Evolutionary conservation across 306 rosid species (phyloP).

Genomic region (Vachellia collinsii): DNA sequence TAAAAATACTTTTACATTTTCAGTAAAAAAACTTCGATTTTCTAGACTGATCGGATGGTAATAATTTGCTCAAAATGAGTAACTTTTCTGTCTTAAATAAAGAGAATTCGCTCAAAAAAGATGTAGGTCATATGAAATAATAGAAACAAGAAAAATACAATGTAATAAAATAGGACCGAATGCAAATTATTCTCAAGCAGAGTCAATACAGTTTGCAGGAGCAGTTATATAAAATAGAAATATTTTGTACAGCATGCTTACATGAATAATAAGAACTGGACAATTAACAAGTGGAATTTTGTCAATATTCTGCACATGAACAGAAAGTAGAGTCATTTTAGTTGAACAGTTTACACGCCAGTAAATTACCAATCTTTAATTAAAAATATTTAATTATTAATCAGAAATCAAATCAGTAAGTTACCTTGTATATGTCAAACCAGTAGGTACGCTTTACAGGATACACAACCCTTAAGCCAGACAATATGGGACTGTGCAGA

Average conservation of each 20-base stretch:
- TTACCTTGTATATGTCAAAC: slow-evolving; percentile 90
- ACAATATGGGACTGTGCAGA: slow-evolving; percentile 82
- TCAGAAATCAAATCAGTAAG: slow-evolving; percentile 15
- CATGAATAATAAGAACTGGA: slow-evolving; percentile 88
- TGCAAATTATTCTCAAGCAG: slow-evolving; percentile 15
- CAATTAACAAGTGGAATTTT: slow-evolving; percentile 81
- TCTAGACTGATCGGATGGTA: not conserved
- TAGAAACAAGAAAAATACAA: not conserved
- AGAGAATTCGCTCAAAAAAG: not conserved
- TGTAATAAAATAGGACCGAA: slow-evolving; percentile 9
- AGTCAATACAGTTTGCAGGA: slow-evolving; percentile 10
- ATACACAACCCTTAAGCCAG: slow-evolving; percentile 88
- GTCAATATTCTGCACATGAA: slow-evolving; percentile 73
- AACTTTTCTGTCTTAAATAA: not conserved
- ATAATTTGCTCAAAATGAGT: not conserved
- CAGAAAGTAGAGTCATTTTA: slow-evolving; percentile 31
- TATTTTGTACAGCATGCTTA: slow-evolving; percentile 47
- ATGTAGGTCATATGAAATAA: not conserved
- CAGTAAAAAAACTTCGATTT: not conserved
- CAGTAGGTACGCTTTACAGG: slow-evolving; percentile 83
- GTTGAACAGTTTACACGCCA: slow-evolving; percentile 1
- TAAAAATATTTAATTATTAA: not conserved
- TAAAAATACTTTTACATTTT: not conserved
- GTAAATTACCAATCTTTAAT: slow-evolving; percentile 20
- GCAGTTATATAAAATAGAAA: slow-evolving; percentile 17